A percentile compares a stretch with the other conserved stretches of the same genome.
Conservation (phyloP, 2,329 filamentous ascomycete genomes). For the Tolypocladium cylindrosporum region DNA sequence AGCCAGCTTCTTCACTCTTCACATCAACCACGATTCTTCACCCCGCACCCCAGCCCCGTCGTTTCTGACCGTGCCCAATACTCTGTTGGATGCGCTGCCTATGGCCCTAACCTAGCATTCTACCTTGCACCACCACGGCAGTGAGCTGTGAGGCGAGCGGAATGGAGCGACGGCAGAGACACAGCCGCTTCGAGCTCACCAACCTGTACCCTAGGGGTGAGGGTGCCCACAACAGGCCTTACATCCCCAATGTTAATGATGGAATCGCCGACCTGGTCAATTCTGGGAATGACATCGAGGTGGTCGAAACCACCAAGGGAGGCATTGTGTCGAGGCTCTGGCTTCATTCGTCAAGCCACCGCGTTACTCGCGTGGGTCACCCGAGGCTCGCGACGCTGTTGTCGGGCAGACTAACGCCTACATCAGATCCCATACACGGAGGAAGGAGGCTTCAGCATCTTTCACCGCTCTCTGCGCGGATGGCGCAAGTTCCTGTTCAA, state of each 20-base stretch:
- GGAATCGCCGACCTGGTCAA: slow-evolving; percentile 15
- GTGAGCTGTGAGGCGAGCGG: not conserved
- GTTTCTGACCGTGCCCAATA: not conserved
- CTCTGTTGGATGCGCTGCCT: not conserved
- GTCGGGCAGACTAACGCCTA: not conserved
- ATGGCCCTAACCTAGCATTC: not conserved
- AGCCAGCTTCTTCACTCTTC: not conserved
- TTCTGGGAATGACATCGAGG: slow-evolving; percentile 15
- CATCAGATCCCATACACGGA: slow-evolving; percentile 3
- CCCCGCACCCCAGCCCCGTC: not conserved
- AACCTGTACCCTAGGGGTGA: not conserved
- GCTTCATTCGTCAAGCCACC: slow-evolving; percentile 18
- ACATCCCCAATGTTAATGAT: not conserved
- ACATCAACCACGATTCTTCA: not conserved
- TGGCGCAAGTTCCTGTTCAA: slow-evolving; percentile 41
- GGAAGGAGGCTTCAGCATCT: slow-evolving; percentile 11
- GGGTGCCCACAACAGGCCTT: not conserved
- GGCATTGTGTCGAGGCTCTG: slow-evolving; percentile 24
- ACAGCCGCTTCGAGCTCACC: not conserved
- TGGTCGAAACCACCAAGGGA: slow-evolving; percentile 27
- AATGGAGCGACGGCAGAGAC: not conserved
- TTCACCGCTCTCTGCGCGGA: slow-evolving; percentile 18
- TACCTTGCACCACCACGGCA: not conserved
- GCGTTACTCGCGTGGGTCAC: slow-evolving; percentile 15
- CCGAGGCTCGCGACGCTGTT: not conserved